A percentile compares a stretch with the other conserved stretches of the same genome.
Conservation (phyloP, 1,139 yeast genomes). For the Saccharomyces hybrid region DNA sequence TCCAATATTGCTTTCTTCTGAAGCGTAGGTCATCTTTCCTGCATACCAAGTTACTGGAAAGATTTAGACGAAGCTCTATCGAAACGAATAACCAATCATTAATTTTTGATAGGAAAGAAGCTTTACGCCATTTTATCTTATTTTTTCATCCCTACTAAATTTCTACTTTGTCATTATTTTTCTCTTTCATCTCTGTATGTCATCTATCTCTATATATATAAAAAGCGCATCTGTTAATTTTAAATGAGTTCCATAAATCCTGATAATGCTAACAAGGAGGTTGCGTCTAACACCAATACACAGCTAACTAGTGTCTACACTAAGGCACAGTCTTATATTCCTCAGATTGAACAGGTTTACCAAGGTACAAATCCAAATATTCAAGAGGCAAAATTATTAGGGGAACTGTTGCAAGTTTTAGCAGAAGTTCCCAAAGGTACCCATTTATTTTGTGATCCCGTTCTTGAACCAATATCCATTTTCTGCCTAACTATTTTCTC, state of each 20-base stretch:
- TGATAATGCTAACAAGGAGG: background rate
- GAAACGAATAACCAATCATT: background rate
- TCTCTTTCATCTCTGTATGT: background rate
- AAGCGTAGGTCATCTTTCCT: background rate
- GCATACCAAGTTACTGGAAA: background rate
- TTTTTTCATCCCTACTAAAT: background rate
- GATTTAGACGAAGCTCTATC: background rate
- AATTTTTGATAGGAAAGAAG: background rate
- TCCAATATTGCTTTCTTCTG: background rate
- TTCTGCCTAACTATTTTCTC: constrained; percentile 55
- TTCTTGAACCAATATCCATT: constrained; percentile 41
- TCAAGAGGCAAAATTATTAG: constrained; percentile 26
- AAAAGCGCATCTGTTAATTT: background rate
- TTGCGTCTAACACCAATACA: background rate
- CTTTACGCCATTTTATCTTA: background rate
- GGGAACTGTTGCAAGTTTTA: constrained; percentile 24
- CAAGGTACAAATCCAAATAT: constrained; percentile 21
- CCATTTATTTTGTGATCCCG: constrained; percentile 54
- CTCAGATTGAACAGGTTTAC: constrained; percentile 25
- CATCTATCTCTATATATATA: background rate
- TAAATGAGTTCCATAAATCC: background rate
- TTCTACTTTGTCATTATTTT: background rate
- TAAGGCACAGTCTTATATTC: constrained; percentile 16
- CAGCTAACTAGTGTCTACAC: constrained; percentile 6
- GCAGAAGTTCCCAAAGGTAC: constrained; percentile 21